These are phyloP conservation scores for Nothophaeocryptopus gaeumannii DNA, from an alignment of 2,329 filamentous ascomycete species.

Conservation along the genomic window DNA sequence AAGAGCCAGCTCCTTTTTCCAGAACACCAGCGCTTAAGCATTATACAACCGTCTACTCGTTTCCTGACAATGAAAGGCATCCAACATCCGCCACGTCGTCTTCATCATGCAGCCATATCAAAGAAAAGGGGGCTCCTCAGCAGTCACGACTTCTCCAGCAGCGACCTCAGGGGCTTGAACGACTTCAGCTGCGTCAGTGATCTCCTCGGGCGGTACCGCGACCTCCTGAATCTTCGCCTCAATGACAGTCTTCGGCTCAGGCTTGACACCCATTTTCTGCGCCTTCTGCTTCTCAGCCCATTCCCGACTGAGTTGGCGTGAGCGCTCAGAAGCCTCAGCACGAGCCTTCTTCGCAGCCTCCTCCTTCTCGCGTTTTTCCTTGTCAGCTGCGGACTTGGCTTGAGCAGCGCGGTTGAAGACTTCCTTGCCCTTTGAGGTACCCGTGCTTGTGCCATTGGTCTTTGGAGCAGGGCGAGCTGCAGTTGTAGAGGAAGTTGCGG, in stretches of 20 bases:
- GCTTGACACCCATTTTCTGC: constrained; percentile 28
- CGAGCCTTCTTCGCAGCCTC: constrained; percentile 48
- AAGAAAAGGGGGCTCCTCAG: no score
- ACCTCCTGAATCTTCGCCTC: no score
- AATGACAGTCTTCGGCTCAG: neutral
- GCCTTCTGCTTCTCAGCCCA: constrained; percentile 50
- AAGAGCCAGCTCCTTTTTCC: no score
- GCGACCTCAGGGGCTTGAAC: no score
- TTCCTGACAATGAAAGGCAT: no score
- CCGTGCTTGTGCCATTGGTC: neutral
- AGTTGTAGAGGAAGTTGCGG: neutral
- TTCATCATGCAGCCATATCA: no score
- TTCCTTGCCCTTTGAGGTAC: constrained; percentile 41
- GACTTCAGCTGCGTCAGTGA: no score
- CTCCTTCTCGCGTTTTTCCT: constrained; percentile 46
- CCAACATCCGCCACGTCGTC: no score
- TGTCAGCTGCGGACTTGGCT: constrained; percentile 42
- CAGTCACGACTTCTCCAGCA: no score
- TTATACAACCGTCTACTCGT: no score
- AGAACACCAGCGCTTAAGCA: no score
- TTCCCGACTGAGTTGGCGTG: constrained; percentile 44
- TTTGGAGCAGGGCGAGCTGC: neutral
- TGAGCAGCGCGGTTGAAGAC: constrained; percentile 46
- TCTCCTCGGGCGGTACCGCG: no score
- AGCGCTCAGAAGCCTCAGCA: constrained; percentile 46